phyloP scores from a whole-genome alignment of 2,329 filamentous ascomycete genomes.

The Remersonia thermophila region DNA sequence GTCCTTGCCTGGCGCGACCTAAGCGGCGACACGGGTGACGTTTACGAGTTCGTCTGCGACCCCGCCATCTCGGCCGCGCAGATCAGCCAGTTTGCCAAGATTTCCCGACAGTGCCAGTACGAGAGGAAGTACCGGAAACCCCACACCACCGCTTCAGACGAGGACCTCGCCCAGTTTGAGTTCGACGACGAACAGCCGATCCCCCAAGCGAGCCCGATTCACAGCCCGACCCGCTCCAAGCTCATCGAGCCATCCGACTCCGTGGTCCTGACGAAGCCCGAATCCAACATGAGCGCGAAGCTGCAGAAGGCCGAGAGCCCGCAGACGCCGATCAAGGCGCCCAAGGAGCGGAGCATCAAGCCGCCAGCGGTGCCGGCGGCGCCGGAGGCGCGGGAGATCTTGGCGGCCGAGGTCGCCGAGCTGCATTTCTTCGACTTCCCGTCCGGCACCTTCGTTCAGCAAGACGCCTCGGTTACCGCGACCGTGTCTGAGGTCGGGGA shows the following conservation, averaged over 20 bases:
- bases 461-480: constrained; percentile 63
- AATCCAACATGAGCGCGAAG: constrained; percentile 36
- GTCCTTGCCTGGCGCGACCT: constrained; percentile 91
- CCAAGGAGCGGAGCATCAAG: constrained; percentile 22
- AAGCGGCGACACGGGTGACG: constrained; percentile 82
- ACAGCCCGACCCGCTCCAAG: constrained; percentile 43
- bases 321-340: constrained; percentile 13
- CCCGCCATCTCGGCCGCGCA: constrained; percentile 54
- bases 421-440: constrained; percentile 89
- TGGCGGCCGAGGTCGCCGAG: constrained; percentile 67
- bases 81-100: constrained; percentile 67
- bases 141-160: constrained; percentile 65
- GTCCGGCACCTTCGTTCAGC: constrained; percentile 70
- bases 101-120: constrained; percentile 90
- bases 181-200: constrained; percentile 53
- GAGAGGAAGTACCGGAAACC: constrained; percentile 84
- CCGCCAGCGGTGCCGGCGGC: constrained; percentile 48
- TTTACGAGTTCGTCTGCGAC: constrained; percentile 98
- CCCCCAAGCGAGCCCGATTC: constrained; percentile 49
- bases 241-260: constrained; percentile 47
- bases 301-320: constrained; percentile 22
- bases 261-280: constrained; percentile 37
- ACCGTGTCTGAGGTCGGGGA: constrained; percentile 75
- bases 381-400: constrained; percentile 58
- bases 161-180: constrained; percentile 70